phyloP scores from a whole-genome alignment of 2,329 filamentous ascomycete species.

The Ophiocordyceps camponoti-rufipedis region DNA sequence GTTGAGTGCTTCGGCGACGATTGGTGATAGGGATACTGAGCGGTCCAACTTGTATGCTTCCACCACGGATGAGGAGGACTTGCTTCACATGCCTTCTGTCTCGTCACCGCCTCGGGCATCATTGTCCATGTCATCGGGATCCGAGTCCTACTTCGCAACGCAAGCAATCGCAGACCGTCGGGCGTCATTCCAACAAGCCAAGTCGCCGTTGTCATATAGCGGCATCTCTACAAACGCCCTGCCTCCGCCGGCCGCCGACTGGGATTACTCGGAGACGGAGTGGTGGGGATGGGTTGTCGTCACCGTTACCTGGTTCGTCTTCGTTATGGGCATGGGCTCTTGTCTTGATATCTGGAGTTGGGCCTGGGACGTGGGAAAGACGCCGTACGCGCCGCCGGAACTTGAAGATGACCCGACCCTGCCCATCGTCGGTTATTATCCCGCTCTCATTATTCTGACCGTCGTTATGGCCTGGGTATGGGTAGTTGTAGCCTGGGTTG shows the following conservation, averaged over 20 bases:
- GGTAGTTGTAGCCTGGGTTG: slow-evolving; percentile 94
- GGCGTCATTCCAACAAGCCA: slow-evolving; percentile 31
- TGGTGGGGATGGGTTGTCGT: slow-evolving; percentile 97
- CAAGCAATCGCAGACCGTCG: slow-evolving; percentile 23
- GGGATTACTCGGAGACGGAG: slow-evolving; percentile 88
- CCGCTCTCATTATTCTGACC: slow-evolving; percentile 79
- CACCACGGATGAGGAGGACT: slow-evolving; percentile 73
- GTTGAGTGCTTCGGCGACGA: slow-evolving; percentile 5
- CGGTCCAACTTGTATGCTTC: slow-evolving; percentile 25
- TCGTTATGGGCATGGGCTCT: slow-evolving; percentile 91
- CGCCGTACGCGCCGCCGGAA: slow-evolving; percentile 86
- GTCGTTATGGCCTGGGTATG: slow-evolving; percentile 97
- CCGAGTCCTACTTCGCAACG: slow-evolving; percentile 43
- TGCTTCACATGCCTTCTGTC: slow-evolving; percentile 41
- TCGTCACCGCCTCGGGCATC: slow-evolving; percentile 23
- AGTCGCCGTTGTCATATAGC: slow-evolving; percentile 40
- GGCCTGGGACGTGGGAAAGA: slow-evolving; percentile 97
- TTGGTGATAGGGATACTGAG: slow-evolving; percentile 6
- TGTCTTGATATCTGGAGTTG: slow-evolving; percentile 93
- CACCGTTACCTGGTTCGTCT: slow-evolving; percentile 82
- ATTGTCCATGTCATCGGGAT: slow-evolving; percentile 32
- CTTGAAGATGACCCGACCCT: slow-evolving; percentile 87
- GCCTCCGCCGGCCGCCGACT: slow-evolving; percentile 35
- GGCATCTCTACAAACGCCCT: slow-evolving; percentile 31
- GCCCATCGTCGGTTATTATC: slow-evolving; percentile 94